phyloP scores from a whole-genome alignment of 257 asterid genomes.

The Cinchona pubescens region DNA sequence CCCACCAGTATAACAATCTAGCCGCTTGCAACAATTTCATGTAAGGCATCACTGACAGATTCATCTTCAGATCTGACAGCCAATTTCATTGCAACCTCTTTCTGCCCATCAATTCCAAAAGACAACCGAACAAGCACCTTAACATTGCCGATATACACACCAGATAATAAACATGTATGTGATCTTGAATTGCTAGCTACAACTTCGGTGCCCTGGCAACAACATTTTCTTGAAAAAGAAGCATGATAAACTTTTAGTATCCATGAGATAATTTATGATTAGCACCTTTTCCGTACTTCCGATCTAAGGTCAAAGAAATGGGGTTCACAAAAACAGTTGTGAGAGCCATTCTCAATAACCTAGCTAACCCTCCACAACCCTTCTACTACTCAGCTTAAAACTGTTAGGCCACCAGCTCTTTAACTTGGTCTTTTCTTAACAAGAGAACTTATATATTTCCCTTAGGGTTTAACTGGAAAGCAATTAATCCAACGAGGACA shows the following conservation, averaged over 20 bases:
- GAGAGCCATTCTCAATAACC: background rate
- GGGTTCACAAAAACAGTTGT: background rate
- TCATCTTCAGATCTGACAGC: slow-evolving; percentile 88
- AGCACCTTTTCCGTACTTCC: too few relatives aligned
- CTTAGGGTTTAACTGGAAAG: too few relatives aligned
- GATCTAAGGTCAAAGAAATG: background rate
- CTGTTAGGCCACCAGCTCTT: too few relatives aligned
- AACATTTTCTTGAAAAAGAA: slow-evolving; percentile 6
- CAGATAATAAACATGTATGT: slow-evolving; percentile 84
- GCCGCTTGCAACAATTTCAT: slow-evolving; percentile 94
- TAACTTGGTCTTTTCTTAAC: too few relatives aligned
- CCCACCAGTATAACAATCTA: slow-evolving; percentile 22
- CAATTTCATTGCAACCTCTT: slow-evolving; percentile 97
- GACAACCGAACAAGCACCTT: slow-evolving; percentile 91
- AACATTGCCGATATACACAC: slow-evolving; percentile 81
- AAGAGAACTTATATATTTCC: too few relatives aligned
- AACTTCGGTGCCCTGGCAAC: slow-evolving; percentile 78
- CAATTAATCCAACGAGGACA: too few relatives aligned
- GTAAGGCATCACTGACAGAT: slow-evolving; percentile 79
- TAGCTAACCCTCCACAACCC: background rate
- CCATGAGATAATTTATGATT: background rate
- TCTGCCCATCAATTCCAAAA: slow-evolving; percentile 73
- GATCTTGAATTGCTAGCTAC: slow-evolving; percentile 86
- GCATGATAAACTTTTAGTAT: background rate
- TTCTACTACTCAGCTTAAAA: too few relatives aligned